Evolutionary conservation across 129 eudicot genomes (phyloP).

Genomic region (Tanacetum coccineum): DNA sequence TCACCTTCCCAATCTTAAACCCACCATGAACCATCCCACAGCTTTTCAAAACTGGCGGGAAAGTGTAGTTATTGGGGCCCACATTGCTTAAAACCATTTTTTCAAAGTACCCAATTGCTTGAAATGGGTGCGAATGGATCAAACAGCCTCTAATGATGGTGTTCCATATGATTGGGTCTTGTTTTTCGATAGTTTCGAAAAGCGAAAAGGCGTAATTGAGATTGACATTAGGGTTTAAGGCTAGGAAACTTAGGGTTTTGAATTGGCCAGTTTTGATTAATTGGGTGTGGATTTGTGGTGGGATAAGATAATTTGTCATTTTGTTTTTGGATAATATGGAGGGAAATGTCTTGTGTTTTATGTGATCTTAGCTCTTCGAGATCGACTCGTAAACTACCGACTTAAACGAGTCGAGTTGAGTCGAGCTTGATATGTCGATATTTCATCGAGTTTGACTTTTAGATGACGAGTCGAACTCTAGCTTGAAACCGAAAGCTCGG

Average conservation of each 20-base stretch:
- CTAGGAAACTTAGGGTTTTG: constrained; percentile 56
- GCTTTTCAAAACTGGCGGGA: constrained; percentile 38
- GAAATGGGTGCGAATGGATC: constrained; percentile 14
- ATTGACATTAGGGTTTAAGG: constrained; percentile 45
- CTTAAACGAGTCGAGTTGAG: no score
- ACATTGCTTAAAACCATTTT: constrained; percentile 35
- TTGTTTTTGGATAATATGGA: no score
- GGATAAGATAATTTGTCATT: no score
- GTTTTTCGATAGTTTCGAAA: constrained; percentile 45
- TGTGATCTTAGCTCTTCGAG: no score
- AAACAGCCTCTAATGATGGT: constrained; percentile 29
- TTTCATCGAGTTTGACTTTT: no score
- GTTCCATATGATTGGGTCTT: constrained; percentile 37
- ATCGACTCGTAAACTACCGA: no score
- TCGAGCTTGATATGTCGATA: no score
- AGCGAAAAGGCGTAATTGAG: constrained; percentile 47
- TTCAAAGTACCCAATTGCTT: constrained; percentile 22
- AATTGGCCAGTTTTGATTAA: constrained; percentile 55
- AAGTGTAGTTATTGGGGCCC: constrained; percentile 35
- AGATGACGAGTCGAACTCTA: no score
- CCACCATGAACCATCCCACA: constrained; percentile 13
- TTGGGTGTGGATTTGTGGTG: constrained; percentile 53
- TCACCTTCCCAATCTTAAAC: constrained; percentile 22
- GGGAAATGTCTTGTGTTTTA: no score
- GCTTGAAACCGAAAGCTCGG: no score